Evolutionary conservation across 1,284 basidiomycete genomes (phyloP).

Genomic region (Xerocomus nothofagi): DNA sequence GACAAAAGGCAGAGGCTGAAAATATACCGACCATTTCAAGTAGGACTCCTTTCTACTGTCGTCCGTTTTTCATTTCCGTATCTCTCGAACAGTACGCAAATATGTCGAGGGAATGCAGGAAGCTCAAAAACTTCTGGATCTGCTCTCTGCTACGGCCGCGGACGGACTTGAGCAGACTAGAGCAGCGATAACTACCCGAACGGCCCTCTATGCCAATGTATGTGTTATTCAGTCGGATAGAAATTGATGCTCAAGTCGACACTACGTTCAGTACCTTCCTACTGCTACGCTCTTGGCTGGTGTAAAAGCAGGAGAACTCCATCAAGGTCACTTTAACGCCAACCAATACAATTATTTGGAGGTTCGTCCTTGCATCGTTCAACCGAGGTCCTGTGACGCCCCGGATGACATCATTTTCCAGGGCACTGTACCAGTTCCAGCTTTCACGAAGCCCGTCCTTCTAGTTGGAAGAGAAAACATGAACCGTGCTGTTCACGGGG

Average conservation of each 20-base stretch:
- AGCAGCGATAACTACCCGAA: slow-evolving; percentile 51
- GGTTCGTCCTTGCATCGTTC: slow-evolving; percentile 40
- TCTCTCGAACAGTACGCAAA: slow-evolving; percentile 54
- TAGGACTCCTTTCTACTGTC: slow-evolving; percentile 25
- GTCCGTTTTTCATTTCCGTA: slow-evolving; percentile 1
- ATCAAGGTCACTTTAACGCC: slow-evolving; percentile 95
- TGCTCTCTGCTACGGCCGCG: slow-evolving; percentile 69
- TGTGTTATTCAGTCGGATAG: slow-evolving; percentile 15
- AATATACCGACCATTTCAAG: slow-evolving; percentile 69
- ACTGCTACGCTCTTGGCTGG: slow-evolving; percentile 76
- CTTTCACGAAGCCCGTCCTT: slow-evolving; percentile 78
- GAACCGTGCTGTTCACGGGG: slow-evolving; percentile 95
- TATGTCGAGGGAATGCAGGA: slow-evolving; percentile 79
- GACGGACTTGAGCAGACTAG: slow-evolving; percentile 62
- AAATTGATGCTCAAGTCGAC: background rate
- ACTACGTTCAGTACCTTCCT: slow-evolving; percentile 72
- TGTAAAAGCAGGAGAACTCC: slow-evolving; percentile 79
- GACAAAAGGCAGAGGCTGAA: slow-evolving; percentile 71
- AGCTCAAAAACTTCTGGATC: slow-evolving; percentile 69
- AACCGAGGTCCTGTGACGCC: background rate
- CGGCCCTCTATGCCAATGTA: slow-evolving; percentile 79
- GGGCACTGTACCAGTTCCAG: slow-evolving; percentile 80
- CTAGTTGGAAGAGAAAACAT: slow-evolving; percentile 90
- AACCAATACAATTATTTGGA: slow-evolving; percentile 97
- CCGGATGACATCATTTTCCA: slow-evolving; percentile 29